Conservation (phyloP, 2,329 filamentous ascomycete genomes). For the Fusarium bulbicola region DNA sequence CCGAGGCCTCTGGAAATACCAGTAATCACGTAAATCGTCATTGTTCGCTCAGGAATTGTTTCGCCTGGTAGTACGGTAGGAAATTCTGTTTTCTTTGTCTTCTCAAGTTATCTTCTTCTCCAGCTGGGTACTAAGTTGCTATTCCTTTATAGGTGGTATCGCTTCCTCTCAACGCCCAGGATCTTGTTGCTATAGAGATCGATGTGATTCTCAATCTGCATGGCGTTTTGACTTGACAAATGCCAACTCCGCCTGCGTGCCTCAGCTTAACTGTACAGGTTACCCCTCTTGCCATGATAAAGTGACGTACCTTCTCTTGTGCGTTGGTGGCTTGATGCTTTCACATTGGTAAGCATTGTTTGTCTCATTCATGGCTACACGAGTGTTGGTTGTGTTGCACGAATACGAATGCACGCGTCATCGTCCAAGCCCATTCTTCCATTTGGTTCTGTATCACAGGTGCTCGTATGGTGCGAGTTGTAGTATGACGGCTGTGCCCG, state of each 20-base stretch:
- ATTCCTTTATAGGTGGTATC: background rate
- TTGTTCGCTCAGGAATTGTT: fast-evolving
- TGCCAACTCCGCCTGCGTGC: background rate
- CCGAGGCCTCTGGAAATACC: background rate
- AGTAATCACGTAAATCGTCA: background rate
- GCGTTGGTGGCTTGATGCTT: background rate
- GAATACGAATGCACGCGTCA: background rate
- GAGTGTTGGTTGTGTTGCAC: background rate
- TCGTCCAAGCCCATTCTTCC: background rate
- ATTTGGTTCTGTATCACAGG: background rate
- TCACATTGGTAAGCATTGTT: background rate
- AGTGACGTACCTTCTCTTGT: background rate
- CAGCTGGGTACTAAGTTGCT: no score
- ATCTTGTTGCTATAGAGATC: background rate
- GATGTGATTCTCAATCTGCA: background rate
- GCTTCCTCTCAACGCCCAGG: background rate
- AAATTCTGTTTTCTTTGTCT: background rate
- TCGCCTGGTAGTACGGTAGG: fast-evolving
- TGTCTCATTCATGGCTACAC: background rate
- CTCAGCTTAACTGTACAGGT: fast-evolving
- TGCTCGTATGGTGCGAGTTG: background rate
- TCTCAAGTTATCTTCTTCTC: fast-evolving
- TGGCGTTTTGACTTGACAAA: background rate
- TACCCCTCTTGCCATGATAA: background rate
- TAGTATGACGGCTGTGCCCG: background rate